Evolutionary conservation across 116 monocot species (phyloP).

Genomic region (Phalaenopsis hybrid): DNA sequence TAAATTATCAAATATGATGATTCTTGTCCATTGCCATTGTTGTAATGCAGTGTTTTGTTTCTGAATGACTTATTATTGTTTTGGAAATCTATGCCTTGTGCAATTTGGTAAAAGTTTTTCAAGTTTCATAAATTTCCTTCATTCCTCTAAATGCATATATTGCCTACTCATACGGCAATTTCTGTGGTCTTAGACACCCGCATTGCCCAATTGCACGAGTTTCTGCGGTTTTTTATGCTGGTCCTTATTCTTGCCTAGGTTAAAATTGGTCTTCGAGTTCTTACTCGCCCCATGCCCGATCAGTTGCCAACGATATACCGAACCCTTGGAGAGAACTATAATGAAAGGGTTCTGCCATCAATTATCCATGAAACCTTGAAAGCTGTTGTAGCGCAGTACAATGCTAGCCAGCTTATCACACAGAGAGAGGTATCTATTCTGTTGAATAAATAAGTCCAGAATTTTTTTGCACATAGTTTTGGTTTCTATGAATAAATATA

Average conservation of each 20-base stretch:
- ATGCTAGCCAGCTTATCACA: slow-evolving; percentile 92
- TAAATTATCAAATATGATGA: not conserved
- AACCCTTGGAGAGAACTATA: slow-evolving; percentile 84
- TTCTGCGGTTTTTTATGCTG: not conserved
- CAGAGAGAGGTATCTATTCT: slow-evolving; percentile 72
- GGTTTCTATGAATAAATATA: not conserved
- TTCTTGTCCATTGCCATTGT: not conserved
- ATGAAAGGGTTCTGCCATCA: slow-evolving; percentile 90
- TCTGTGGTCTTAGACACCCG: not conserved
- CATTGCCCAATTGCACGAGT: not conserved
- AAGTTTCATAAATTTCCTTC: not conserved
- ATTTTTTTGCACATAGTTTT: not conserved
- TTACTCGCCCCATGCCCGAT: slow-evolving; percentile 69
- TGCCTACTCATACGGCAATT: not conserved
- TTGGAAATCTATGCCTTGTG: not conserved
- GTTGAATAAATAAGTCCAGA: slow-evolving; percentile 2
- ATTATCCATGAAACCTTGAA: slow-evolving; percentile 97
- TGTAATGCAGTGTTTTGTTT: not conserved
- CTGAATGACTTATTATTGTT: not conserved
- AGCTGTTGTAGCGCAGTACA: slow-evolving; percentile 91
- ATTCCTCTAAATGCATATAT: not conserved
- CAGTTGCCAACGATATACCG: slow-evolving; percentile 71
- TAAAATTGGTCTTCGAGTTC: slow-evolving; percentile 86
- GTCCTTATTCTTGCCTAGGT: slow-evolving; percentile 36
- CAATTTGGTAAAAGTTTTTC: not conserved